Base-by-base conservation (phyloP, 768 basidiomycete genomes). In the Leccinum arenicola region DNA sequence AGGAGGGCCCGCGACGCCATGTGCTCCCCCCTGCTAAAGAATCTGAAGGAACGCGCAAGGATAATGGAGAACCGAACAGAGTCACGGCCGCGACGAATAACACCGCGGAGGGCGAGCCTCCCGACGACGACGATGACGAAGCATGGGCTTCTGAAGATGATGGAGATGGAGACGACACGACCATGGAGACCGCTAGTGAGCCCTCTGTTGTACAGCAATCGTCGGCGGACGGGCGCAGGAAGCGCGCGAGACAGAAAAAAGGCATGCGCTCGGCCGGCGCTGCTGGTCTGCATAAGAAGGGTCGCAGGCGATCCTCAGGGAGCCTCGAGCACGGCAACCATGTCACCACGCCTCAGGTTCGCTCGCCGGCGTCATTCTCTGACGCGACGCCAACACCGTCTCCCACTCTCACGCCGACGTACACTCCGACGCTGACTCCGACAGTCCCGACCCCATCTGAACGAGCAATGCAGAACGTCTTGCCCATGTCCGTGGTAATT, bases 81-180 rank as follows among this genome's bases (percentile, higher is more conserved):
- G 52, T 45, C 17, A 12, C 15, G 23, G n/a, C 55, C 2, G 57
- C 21, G 17, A 61, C 54, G 3, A 54, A 51, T 9, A 48, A 43
- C 10, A 45, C 43, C 43, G 43, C 35, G 27, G 69, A 61, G 36
- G 52, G 55, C 29, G 70, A 71, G 7, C 55, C 11, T 7, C 43
- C 43, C 43, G 43, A 45, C 5, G n/a, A 45, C 19, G 43, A 19
- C 10, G 77, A 80, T 4, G 83, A 79, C 5, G 85, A 87, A 1
- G 87, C 83, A 2, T 88, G 86, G 87, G 78, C 79, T 17, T 88
- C 86, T 6, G 43, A 45, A 3, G 43, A 45, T 45, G 88, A 90
- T 51, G 73, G 68, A 23, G 80, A 78, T 57, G 72, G 66, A 47
- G 67, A 68, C 23, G 62, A 64, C 27, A 55, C 58, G 3, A 52